Evolutionary conservation across 192 early-diverging fungal genomes (phyloP), one percentile per base, ranked within the genome.

Genomic region (Borealophlyctis nickersoniae): DNA sequence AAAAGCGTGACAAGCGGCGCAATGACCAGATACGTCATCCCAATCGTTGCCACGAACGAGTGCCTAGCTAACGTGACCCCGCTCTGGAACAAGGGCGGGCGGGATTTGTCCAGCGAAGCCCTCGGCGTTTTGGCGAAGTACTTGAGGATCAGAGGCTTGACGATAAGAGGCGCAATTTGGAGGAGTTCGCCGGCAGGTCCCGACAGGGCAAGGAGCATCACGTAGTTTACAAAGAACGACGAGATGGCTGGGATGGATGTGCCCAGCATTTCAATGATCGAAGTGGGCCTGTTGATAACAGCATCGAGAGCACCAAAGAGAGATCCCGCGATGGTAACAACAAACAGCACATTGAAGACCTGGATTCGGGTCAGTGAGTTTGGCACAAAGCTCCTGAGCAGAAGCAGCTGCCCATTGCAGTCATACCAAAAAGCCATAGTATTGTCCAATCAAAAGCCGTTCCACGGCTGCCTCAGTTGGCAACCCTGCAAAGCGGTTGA

Each of bases 201-300:
- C 3, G 84, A 73, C 36, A 92, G 77, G 2, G 85, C 76, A n/a
- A 82, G 81, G 24, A 96, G 78, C 67, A 94, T 70, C 28, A 94
- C 81, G 70, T 91, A 96, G 28, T 91, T 91, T 34, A 93, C 81
- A 58, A 93, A 94, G 73, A 89, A 92, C 55, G 83, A 87, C 1
- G 90, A 87, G 1, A 87, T 86, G 34, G 77, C 66, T 4, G 94
- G 94, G 0, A 96, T 79, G 2, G 81, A 78, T 32, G 64, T 45
- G n/a, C 85, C 81, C 1, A 89, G 58, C 23, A 75, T 78, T 2
- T 58, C 56, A 59, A 87, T 62, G 31, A 85, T 70, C 1, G 52
- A 34, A 2, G 61, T 34, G n/a, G 88, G 84, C 24, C 82, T 70
- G 13, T 84, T 73, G 50, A 80, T 69, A 56, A 91, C 77, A n/a